Evolutionary conservation across 192 early-diverging fungal species (phyloP), one percentile per base, ranked within the genome.

Genomic region (Rhizophagus sp.): DNA sequence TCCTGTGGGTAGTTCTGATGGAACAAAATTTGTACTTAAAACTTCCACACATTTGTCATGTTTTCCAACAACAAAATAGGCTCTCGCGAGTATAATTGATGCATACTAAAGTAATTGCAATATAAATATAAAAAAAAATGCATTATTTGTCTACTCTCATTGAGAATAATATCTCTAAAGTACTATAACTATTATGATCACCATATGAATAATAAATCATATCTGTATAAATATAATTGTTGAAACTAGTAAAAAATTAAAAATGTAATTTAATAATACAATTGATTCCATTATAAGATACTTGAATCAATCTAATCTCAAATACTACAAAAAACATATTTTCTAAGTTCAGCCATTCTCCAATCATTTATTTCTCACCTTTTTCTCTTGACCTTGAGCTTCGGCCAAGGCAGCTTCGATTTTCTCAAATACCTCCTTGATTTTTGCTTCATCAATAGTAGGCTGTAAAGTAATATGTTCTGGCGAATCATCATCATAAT

Each of bases 61-160:
- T 22, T 85, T 80, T 39, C 87, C 86, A 13, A 81, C 83, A 36
- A 89, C 88, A 81, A 90, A 90, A 75, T 88, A 87, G 0, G 88
- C 63, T 73, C 91, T 86, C 64, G 90, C 94, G 62, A 92, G 76
- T 52, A 95, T 78, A 8, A 88, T 81, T 10, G 82, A 85, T 7
- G 87, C 83, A 67, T 83, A 85, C 86, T 89, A 65, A 12, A n/a
- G 3, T 25, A 5, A 52, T 30, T 27, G 1, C 24, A 74, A 25
- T 47, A 47, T 76, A 62, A 19, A n/a, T 11, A 34, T 62, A 76
- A 27, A 15, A 76, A 22, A 62, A 13, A 44, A 30, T 19, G 11
- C 11, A 47, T 47, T 47, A 47, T 47, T 47, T 12, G 44, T 41
- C 39, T 41, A 49, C 9, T n/a, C 27, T 33, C 10, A 61, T 61